These are phyloP conservation scores for Prorocentrum cordatum DNA, from an alignment of 169 alveolate species.

Conservation along the genomic window DNA sequence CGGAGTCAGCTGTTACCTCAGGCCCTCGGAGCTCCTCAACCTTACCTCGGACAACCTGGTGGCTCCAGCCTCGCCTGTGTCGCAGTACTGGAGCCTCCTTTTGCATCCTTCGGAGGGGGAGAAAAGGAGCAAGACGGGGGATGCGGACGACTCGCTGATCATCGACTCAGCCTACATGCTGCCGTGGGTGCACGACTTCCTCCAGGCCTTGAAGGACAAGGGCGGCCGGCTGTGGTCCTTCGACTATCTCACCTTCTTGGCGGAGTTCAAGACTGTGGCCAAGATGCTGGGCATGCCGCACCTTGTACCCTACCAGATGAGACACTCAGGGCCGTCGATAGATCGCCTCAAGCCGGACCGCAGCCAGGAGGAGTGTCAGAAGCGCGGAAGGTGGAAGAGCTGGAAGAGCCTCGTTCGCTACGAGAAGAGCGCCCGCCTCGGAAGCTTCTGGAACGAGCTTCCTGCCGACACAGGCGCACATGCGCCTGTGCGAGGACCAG, in stretches of 20 bases:
- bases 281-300: background rate
- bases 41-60: background rate
- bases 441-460: background rate
- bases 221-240: background rate
- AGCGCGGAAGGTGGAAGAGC: background rate
- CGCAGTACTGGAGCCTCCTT: background rate
- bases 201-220: background rate
- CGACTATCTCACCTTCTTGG: background rate
- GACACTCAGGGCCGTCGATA: background rate
- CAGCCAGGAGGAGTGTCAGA: background rate
- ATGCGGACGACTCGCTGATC: background rate
- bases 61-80: background rate
- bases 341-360: background rate
- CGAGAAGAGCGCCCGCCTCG: constrained; percentile 16
- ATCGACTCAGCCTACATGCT: background rate
- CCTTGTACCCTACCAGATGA: constrained; percentile 6
- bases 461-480: background rate
- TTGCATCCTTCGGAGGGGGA: background rate
- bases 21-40: background rate
- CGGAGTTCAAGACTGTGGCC: background rate
- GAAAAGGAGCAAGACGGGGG: background rate
- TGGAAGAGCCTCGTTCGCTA: background rate
- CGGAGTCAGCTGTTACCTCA: background rate
- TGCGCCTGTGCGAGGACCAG: background rate
- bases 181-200: background rate